Evolutionary conservation across 1,284 basidiomycete genomes (phyloP).

Genomic region (Papiliotrema terrestris): DNA sequence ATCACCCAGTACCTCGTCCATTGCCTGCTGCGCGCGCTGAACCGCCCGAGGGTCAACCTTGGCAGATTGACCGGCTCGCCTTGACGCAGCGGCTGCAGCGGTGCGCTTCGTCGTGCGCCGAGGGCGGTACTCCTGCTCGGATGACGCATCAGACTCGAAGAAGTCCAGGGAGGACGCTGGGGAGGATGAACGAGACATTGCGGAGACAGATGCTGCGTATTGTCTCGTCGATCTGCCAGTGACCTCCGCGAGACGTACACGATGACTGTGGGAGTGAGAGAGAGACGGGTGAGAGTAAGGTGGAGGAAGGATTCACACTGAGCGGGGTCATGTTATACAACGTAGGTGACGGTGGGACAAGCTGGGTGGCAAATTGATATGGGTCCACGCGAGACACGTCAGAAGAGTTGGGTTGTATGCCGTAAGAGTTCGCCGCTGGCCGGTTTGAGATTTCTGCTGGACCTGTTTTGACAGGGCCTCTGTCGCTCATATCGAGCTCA

Average conservation of each 20-base stretch:
- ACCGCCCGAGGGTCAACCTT: too few species aligned
- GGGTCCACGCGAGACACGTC: too few species aligned
- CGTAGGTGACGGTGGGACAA: neutral
- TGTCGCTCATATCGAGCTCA: neutral
- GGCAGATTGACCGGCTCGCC: too few species aligned
- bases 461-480: too few species aligned
- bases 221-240: neutral
- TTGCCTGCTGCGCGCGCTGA: too few species aligned
- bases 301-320: neutral
- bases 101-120: conserved; percentile 8
- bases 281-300: neutral
- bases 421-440: neutral
- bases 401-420: too few species aligned
- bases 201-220: neutral
- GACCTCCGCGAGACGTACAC: neutral
- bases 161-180: conserved; percentile 46
- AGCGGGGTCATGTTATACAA: neutral
- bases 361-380: neutral
- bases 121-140: conserved; percentile 36
- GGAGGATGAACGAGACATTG: conserved; percentile 41
- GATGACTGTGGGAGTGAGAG: neutral
- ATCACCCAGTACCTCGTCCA: neutral
- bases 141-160: conserved; percentile 34
- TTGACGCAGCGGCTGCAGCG: neutral
- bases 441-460: neutral